These are phyloP conservation scores for Aspergillus fischeri DNA, from an alignment of 2,329 filamentous ascomycete species.

Conservation along the genomic window DNA sequence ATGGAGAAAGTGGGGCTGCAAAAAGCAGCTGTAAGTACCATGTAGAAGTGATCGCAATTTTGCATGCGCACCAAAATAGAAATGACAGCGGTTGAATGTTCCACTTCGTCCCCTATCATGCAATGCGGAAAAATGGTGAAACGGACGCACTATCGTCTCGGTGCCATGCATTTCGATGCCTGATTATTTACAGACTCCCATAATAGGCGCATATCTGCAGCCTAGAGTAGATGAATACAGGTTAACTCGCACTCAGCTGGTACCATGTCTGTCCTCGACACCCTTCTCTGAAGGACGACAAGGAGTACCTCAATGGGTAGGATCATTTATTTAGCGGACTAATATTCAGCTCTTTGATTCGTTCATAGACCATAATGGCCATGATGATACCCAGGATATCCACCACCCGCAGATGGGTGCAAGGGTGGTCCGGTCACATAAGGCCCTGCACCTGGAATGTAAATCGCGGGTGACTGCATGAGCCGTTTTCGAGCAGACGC, in stretches of 20 bases:
- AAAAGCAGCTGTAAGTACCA: too few species aligned
- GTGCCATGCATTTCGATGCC: not conserved
- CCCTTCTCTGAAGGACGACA: not conserved
- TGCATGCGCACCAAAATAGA: not conserved
- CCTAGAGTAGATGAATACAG: not conserved
- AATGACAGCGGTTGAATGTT: not conserved
- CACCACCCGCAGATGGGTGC: slow-evolving; percentile 3
- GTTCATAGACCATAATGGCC: slow-evolving; percentile 7
- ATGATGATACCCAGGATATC: slow-evolving; percentile 11
- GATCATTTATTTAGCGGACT: not conserved
- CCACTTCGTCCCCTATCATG: not conserved
- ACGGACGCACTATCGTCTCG: not conserved
- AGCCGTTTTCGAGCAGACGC: slow-evolving; percentile 23
- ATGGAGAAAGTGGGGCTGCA: too few species aligned
- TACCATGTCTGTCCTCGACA: not conserved
- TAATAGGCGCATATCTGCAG: not conserved
- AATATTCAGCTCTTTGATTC: not conserved
- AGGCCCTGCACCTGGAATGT: slow-evolving; percentile 12
- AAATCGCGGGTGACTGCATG: slow-evolving; percentile 19
- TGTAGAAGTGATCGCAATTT: too few species aligned
- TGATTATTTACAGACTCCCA: not conserved
- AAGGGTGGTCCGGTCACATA: slow-evolving; percentile 13
- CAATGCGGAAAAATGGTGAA: too few species aligned
- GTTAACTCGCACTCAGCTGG: too few species aligned
- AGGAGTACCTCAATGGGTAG: not conserved